phyloP scores from a whole-genome alignment of 805 yeast species.

The Barnettozyma sp. region DNA sequence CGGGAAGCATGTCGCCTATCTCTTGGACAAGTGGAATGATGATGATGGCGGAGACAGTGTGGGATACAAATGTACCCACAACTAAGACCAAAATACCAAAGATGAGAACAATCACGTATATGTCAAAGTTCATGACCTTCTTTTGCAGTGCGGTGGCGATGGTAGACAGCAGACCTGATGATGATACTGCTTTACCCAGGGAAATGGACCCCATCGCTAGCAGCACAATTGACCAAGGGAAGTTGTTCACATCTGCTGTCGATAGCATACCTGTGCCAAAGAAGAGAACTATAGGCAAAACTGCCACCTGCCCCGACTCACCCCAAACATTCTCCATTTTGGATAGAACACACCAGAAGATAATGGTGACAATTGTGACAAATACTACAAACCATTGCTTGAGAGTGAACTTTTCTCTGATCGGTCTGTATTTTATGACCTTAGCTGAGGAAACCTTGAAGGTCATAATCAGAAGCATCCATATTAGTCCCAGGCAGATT shows the following conservation, averaged over 20 bases:
- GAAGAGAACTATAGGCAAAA: slow-evolving; percentile 76
- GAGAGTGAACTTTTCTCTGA: slow-evolving; percentile 58
- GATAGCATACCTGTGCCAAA: slow-evolving; percentile 84
- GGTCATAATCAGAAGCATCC: slow-evolving; percentile 58
- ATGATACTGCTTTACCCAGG: slow-evolving; percentile 86
- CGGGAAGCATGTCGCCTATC: slow-evolving; percentile 64
- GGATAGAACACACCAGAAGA: slow-evolving; percentile 85
- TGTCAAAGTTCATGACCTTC: slow-evolving; percentile 51
- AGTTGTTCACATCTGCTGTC: slow-evolving; percentile 84
- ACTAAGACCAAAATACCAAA: slow-evolving; percentile 80
- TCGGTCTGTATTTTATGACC: slow-evolving; percentile 39
- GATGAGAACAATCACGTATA: slow-evolving; percentile 67
- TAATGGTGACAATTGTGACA: slow-evolving; percentile 69
- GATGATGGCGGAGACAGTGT: slow-evolving; percentile 93
- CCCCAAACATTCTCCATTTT: slow-evolving; percentile 69
- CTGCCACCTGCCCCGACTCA: slow-evolving; percentile 87
- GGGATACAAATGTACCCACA: slow-evolving; percentile 92
- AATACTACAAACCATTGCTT: slow-evolving; percentile 67
- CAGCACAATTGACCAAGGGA: slow-evolving; percentile 93
- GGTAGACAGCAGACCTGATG: slow-evolving; percentile 78
- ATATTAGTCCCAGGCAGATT: slow-evolving; percentile 53
- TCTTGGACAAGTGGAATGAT: slow-evolving; percentile 85
- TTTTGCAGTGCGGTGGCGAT: slow-evolving; percentile 66
- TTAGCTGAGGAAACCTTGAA: slow-evolving; percentile 44
- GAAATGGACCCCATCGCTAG: slow-evolving; percentile 98